A percentile compares a stretch with the other conserved stretches of the same genome.
These are phyloP conservation scores for Meripilus lineatus DNA, from an alignment of 1,284 basidiomycete species.

Conservation along the genomic window DNA sequence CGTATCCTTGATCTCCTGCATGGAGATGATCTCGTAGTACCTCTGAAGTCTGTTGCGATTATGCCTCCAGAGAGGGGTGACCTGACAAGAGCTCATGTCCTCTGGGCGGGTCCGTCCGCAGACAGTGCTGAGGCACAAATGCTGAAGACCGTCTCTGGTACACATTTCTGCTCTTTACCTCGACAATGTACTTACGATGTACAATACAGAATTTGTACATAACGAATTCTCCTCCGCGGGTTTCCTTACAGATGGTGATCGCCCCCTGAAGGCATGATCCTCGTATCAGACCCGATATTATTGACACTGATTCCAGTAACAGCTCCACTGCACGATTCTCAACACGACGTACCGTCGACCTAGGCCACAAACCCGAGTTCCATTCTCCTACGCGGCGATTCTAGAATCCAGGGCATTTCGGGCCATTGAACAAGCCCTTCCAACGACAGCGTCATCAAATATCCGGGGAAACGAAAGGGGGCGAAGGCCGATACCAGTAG, in stretches of 20 bases:
- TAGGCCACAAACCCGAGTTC: conserved; percentile 25
- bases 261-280: conserved; percentile 55
- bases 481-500: conserved; percentile 24
- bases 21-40: conserved; percentile 31
- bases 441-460: background rate
- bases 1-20: conserved; percentile 30
- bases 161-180: conserved; percentile 12
- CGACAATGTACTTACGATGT: background rate
- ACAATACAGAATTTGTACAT: conserved; percentile 37
- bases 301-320: background rate
- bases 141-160: conserved; percentile 39
- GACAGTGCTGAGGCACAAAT: conserved; percentile 21
- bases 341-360: conserved; percentile 53
- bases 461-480: conserved; percentile 1
- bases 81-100: conserved; percentile 45
- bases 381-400: conserved; percentile 47
- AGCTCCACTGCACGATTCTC: conserved; percentile 68
- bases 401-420: conserved; percentile 29
- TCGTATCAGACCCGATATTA: background rate
- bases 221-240: conserved; percentile 44
- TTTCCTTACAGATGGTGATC: conserved; percentile 34
- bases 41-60: conserved; percentile 46
- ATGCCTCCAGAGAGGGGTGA: conserved; percentile 41
- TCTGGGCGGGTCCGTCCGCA: conserved; percentile 47
- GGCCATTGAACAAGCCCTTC: conserved; percentile 9